Evolutionary conservation across 1,284 basidiomycete species (phyloP).

Genomic region (Somion occarium): DNA sequence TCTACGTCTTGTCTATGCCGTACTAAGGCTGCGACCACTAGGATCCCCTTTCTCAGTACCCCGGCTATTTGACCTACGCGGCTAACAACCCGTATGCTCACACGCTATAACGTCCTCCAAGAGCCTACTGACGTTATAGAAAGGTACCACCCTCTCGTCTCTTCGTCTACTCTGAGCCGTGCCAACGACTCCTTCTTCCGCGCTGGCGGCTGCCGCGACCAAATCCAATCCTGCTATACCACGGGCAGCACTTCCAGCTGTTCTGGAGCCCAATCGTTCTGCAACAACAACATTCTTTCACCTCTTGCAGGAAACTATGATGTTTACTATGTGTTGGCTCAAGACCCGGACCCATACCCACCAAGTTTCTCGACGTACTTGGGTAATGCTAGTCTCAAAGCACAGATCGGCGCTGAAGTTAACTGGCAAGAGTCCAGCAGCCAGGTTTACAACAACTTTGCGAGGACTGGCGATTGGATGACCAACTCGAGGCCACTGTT

Average conservation of each 20-base stretch:
- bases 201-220: slow-evolving; percentile 43
- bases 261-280: slow-evolving; percentile 48
- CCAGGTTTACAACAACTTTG: slow-evolving; percentile 51
- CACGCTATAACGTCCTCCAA: background rate
- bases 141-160: slow-evolving; percentile 48
- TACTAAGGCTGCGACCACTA: slow-evolving; percentile 16
- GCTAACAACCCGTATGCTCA: slow-evolving; percentile 39
- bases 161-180: slow-evolving; percentile 29
- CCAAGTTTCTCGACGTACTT: slow-evolving; percentile 44
- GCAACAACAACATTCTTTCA: slow-evolving; percentile 48
- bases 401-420: slow-evolving; percentile 45
- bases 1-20: slow-evolving; percentile 4
- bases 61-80: slow-evolving; percentile 51
- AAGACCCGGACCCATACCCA: slow-evolving; percentile 51
- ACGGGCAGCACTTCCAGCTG: slow-evolving; percentile 43
- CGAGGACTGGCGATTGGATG: slow-evolving; percentile 62
- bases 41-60: slow-evolving; percentile 57
- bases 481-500: slow-evolving; percentile 48
- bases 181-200: slow-evolving; percentile 43
- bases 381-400: slow-evolving; percentile 26
- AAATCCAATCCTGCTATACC: slow-evolving; percentile 50
- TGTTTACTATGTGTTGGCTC: slow-evolving; percentile 48
- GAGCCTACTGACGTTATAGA: background rate
- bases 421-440: slow-evolving; percentile 42
- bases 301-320: slow-evolving; percentile 44